phyloP scores from a whole-genome alignment of 2,329 filamentous ascomycete genomes.

The Rhynchosporium graminicola region DNA sequence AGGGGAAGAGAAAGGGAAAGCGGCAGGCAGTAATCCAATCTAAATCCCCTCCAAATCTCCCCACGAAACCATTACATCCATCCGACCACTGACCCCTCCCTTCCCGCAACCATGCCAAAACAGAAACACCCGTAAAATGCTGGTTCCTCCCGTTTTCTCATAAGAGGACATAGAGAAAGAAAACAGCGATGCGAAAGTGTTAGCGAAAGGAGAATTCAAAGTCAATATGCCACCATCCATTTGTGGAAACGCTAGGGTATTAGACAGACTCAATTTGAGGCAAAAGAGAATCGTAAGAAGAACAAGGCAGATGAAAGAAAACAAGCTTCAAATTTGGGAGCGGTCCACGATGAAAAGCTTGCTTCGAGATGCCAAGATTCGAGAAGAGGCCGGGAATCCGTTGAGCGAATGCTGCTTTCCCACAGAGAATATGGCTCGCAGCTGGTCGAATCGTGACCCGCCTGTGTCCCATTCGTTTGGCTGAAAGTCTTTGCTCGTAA shows the following conservation, averaged over 20 bases:
- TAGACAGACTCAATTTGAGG: slow-evolving; percentile 21
- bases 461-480: neutral
- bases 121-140: neutral
- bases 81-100: neutral
- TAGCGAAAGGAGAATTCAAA: neutral
- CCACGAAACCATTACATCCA: slow-evolving; percentile 16
- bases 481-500: neutral
- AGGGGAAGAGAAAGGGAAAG: neutral
- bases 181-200: slow-evolving; percentile 3
- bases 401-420: neutral
- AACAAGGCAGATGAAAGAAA: slow-evolving; percentile 34
- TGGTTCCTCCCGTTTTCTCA: neutral
- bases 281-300: slow-evolving; percentile 21
- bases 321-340: slow-evolving; percentile 8
- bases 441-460: neutral
- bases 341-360: neutral
- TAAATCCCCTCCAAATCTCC: slow-evolving; percentile 11
- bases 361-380: slow-evolving; percentile 1
- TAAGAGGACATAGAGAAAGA: slow-evolving; percentile 5
- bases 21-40: slow-evolving; percentile 9
- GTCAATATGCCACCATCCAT: slow-evolving; percentile 20
- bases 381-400: neutral
- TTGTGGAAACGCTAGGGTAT: slow-evolving; percentile 29
- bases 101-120: slow-evolving; percentile 1
- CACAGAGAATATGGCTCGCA: slow-evolving; percentile 4